Base-by-base conservation (phyloP, 257 asterid species). In the Echium plantagineum region DNA sequence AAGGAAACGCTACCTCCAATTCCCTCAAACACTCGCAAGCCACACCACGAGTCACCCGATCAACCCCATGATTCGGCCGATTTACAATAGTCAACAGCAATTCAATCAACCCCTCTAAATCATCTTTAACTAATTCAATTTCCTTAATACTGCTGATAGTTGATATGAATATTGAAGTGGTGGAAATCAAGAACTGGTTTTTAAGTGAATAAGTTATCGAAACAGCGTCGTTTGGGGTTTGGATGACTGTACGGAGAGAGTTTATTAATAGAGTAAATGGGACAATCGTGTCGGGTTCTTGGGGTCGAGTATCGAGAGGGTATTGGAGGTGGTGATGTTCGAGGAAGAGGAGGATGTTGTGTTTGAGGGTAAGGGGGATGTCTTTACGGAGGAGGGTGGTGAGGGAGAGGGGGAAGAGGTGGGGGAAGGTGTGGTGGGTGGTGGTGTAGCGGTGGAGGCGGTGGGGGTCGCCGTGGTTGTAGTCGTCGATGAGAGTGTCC, bases 11-110 rank as follows among this genome's bases (percentile, higher is more conserved):
- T 47, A 80, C 61, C 68, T 91, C 98, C 77, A 91, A 66, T 61
- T 91, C 95, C 58, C 96, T 83, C 73, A 91, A 63, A 61, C 98
- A 91, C 76, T 87, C 98, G 62, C 96, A 87, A 57, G 95, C 93
- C 26, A 85, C 63, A 59, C 85, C 93, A 26, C 96, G 79, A 19
- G 94, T 77, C 66, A 82, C 89, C 21, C 98, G 86, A 66, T 91
- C 98, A 21, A 86, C 59, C 30, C 93, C 74, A 65, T 91, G 98
- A 73, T 90, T 91, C 13, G 96, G 98, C 18, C 96, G 85, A 68
- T 90, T 91, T 52, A 88, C 68, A 28, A 91, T 76, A 51, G 87
- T 85, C 78, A 91, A 62, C 69, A 91, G 52, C 60, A 91, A 87
- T 84, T 91, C 98, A 53, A 87, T 80, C 18, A 87, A 78, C 12